Conservation (phyloP, 2,329 filamentous ascomycete species). For the Colletotrichum magnum region DNA sequence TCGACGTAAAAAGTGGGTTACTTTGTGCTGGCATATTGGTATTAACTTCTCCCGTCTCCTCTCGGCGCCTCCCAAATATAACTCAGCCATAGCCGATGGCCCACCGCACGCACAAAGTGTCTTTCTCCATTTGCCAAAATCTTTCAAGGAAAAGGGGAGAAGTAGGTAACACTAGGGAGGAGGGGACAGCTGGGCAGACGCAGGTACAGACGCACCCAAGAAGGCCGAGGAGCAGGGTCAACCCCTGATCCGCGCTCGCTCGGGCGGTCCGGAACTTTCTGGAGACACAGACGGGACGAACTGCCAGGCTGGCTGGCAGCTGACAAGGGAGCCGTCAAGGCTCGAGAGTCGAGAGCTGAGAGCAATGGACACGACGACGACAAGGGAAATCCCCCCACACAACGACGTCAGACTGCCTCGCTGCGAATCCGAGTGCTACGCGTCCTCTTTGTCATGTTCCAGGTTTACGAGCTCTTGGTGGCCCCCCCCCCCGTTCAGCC, state of each 20-base stretch:
- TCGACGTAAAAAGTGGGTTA: no score
- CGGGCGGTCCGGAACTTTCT: conserved; percentile 1
- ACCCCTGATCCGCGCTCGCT: not conserved
- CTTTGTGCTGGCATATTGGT: no score
- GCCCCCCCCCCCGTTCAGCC: no score
- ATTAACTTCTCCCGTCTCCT: no score
- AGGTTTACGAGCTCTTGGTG: no score
- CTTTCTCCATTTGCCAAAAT: not conserved
- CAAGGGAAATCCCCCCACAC: conserved; percentile 12
- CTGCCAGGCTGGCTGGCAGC: not conserved
- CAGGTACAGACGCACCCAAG: conserved; percentile 33
- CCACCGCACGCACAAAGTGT: not conserved
- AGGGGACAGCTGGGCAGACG: conserved; percentile 17
- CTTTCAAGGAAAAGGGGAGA: not conserved
- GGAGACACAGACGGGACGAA: not conserved
- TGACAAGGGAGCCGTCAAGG: no score
- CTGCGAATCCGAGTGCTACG: no score
- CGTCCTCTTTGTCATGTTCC: no score
- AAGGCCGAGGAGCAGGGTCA: no score
- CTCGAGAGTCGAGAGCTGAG: not conserved
- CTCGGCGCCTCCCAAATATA: no score
- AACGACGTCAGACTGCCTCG: conserved; percentile 29
- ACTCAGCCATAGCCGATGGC: no score
- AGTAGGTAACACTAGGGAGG: not conserved
- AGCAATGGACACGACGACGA: not conserved